Evolutionary conservation across 192 early-diverging fungal species (phyloP).

Genomic region (Coemansia sp.): DNA sequence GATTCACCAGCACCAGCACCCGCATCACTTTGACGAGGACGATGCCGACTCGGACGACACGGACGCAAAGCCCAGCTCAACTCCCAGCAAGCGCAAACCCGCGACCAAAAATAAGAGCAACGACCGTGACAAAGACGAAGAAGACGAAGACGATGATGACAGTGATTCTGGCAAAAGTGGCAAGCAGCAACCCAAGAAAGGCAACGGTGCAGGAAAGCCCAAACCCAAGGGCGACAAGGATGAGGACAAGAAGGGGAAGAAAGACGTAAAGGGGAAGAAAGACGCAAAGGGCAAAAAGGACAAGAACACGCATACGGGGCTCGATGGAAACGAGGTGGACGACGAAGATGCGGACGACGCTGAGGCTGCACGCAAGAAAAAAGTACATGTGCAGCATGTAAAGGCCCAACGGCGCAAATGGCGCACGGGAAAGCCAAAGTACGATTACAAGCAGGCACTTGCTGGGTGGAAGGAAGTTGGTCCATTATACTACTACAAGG

Average conservation of each 20-base stretch:
- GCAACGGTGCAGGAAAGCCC: conserved; percentile 1
- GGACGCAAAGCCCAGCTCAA: conserved; percentile 7
- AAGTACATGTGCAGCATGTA: conserved; percentile 38
- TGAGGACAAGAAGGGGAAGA: conserved; percentile 16
- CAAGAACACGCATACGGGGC: conserved; percentile 48
- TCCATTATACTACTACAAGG: conserved; percentile 49
- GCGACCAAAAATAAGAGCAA: conserved; percentile 7
- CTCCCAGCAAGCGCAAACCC: conserved; percentile 8
- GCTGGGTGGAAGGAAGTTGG: conserved; percentile 51
- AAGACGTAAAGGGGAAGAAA: conserved; percentile 5
- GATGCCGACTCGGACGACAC: conserved; percentile 14
- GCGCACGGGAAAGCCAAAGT: conserved; percentile 49
- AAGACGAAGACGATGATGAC: background rate
- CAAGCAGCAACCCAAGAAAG: background rate
- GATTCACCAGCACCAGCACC: conserved; percentile 20
- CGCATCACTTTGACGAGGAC: conserved; percentile 11
- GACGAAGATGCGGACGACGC: conserved; percentile 31
- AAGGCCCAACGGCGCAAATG: conserved; percentile 43
- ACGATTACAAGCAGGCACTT: conserved; percentile 44
- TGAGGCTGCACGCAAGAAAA: conserved; percentile 22
- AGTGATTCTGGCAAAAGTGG: background rate
- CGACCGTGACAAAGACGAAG: conserved; percentile 13
- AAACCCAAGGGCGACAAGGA: conserved; percentile 12
- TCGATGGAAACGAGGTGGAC: conserved; percentile 44
- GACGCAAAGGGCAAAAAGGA: conserved; percentile 22